phyloP scores from a whole-genome alignment of 2,329 filamentous ascomycete genomes.

The Thielaviopsis cerberus region DNA sequence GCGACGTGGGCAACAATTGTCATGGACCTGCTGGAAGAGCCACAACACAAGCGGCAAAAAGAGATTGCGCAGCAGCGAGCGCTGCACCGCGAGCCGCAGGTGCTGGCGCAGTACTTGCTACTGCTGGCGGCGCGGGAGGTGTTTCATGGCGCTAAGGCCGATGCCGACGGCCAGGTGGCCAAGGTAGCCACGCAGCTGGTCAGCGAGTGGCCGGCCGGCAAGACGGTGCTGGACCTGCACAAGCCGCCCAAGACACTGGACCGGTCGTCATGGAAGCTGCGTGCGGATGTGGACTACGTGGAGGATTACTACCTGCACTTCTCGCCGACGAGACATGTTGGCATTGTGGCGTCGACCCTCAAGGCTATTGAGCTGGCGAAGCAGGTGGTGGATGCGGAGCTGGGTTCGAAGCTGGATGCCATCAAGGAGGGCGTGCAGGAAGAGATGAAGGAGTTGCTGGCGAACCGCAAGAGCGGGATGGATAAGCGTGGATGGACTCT shows the following conservation, averaged over 20 bases:
- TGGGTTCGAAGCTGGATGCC: conserved; percentile 22
- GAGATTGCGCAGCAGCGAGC: conserved; percentile 14
- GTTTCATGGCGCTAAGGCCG: conserved; percentile 18
- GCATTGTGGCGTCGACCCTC: conserved; percentile 21
- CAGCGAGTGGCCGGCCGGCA: conserved; percentile 23
- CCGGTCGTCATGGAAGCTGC: background rate
- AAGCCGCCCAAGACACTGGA: conserved; percentile 9
- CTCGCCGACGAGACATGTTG: conserved; percentile 19
- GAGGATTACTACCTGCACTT: conserved; percentile 20
- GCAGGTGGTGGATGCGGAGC: conserved; percentile 22
- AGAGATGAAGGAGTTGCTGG: conserved; percentile 20
- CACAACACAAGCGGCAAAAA: conserved; percentile 19
- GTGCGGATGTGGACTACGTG: conserved; percentile 16
- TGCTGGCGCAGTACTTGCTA: conserved; percentile 25
- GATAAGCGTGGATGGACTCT: conserved; percentile 9
- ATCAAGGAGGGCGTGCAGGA: conserved; percentile 22
- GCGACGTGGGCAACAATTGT: conserved; percentile 28
- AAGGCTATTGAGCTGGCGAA: conserved; percentile 28
- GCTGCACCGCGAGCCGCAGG: conserved; percentile 25
- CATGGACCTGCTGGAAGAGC: conserved; percentile 29
- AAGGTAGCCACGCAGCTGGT: conserved; percentile 22
- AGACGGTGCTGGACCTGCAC: conserved; percentile 22
- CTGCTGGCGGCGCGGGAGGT: conserved; percentile 24
- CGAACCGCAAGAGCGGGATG: conserved; percentile 11
- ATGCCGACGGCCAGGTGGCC: conserved; percentile 19